Evolutionary conservation across 441 rosid species (phyloP).

Genomic region (Codiaeum variegatum): DNA sequence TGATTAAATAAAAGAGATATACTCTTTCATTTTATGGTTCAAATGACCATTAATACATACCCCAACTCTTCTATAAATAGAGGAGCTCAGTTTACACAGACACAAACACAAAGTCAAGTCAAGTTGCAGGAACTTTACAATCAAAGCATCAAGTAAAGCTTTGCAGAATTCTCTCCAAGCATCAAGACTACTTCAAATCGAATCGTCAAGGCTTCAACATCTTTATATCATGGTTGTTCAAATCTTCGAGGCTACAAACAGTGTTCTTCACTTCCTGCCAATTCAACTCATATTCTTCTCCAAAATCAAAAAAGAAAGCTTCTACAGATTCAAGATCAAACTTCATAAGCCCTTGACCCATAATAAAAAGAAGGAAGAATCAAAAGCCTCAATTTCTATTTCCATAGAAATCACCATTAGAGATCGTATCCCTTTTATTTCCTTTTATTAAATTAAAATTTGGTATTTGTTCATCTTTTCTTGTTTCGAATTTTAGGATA

Average conservation of each 20-base stretch:
- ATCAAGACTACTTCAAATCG: no score
- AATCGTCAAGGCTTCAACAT: not conserved
- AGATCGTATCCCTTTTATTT: not conserved
- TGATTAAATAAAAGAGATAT: no score
- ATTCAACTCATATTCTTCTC: not conserved
- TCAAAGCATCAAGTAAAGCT: no score
- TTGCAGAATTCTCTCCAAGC: no score
- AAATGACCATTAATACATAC: not conserved
- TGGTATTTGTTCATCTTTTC: no score
- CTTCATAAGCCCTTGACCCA: not conserved
- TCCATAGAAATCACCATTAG: no score
- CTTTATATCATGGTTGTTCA: not conserved
- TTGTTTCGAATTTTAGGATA: no score
- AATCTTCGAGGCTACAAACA: not conserved
- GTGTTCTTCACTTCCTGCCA: not conserved
- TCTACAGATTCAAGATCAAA: not conserved
- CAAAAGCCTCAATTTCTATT: no score
- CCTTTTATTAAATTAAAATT: no score
- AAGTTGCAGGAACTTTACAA: not conserved
- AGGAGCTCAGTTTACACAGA: not conserved
- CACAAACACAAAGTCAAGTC: not conserved
- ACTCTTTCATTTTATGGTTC: no score
- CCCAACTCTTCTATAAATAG: no score
- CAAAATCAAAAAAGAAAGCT: no score
- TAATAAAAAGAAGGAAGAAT: not conserved